Base-by-base conservation (phyloP, 106 monocot genomes). In the Ottelia alismoides region DNA sequence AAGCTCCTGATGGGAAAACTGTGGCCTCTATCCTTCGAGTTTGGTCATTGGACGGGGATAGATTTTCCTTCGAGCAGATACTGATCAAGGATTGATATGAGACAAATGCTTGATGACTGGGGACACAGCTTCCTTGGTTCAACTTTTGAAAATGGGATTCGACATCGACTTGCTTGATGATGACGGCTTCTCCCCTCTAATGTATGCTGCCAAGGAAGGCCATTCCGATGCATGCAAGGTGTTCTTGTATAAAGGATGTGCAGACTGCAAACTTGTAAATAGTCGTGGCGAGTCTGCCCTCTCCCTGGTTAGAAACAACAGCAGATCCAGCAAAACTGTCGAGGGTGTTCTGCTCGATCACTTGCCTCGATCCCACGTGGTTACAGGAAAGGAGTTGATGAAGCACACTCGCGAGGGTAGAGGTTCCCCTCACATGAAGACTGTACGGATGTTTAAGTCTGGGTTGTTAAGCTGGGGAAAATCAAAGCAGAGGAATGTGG, bases 391-490 rank as follows among this genome's bases (percentile, higher is more conserved):
- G 60, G 67, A 67, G 28, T 51, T 85, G 10, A 45, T 55, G 26
- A 85, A 85, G 57, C 73, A 80, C 64, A 85, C 73, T 10, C 49
- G 74, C 0, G 67, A 66, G 19, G 80, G 85, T 0, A 51, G 47
- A 26, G 85, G 79, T 0, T 29, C 67, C 30, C 68, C 80, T 2
- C 85, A 85, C 56, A 27, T 25, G 43, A 85, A 76, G 49, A 30
- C 55, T 22, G 66, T 85, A 3, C 46, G 73, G 24, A 73, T 85
- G 80, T 58, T 68, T 0, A 68, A 54, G 24, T 75, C 69, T 49
- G 80, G 85, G 12, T 55, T 85, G 3, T 9, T 80, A 56, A 76
- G 48, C 12, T 85, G 85, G 85, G 85, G 80, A 2, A 73, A 31
- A 11, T 52, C 76, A 1, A 69, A 47, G 1, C n/a, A 76, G 53